These are phyloP conservation scores for Chalaropsis thielavioides DNA, from an alignment of 2,329 filamentous ascomycete species.

Conservation along the genomic window DNA sequence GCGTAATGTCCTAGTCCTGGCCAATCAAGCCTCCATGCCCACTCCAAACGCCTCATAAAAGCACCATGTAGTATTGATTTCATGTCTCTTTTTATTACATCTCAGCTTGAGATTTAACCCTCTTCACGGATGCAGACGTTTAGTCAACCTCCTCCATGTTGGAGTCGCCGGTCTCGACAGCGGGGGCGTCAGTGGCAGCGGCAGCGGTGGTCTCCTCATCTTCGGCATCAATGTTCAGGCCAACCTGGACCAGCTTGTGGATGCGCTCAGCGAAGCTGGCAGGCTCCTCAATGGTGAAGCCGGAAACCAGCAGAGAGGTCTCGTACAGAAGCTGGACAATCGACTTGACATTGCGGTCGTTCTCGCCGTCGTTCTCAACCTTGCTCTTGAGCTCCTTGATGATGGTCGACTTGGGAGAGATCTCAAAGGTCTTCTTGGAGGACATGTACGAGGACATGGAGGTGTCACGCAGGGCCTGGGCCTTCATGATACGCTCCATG, in stretches of 20 bases:
- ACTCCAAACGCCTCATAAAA: constrained; percentile 12
- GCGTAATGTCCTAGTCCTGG: neutral
- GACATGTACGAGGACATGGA: constrained; percentile 99
- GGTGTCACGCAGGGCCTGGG: constrained; percentile 97
- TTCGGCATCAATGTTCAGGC: constrained; percentile 91
- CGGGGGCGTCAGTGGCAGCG: constrained; percentile 42
- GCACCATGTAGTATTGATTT: constrained; percentile 11
- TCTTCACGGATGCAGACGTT: constrained; percentile 21
- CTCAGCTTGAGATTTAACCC: neutral
- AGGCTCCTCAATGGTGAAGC: constrained; percentile 99
- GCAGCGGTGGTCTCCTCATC: constrained; percentile 53
- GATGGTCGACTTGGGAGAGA: constrained; percentile 96
- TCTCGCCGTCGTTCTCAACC: constrained; percentile 94
- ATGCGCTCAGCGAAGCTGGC: constrained; percentile 97
- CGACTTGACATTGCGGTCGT: constrained; percentile 97
- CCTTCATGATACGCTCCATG: constrained; percentile 99
- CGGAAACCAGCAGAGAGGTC: constrained; percentile 94
- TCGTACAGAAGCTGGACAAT: constrained; percentile 98
- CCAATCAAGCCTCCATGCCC: constrained; percentile 9
- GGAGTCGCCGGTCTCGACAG: constrained; percentile 61
- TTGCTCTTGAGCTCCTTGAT: constrained; percentile 99
- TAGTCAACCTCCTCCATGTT: constrained; percentile 99
- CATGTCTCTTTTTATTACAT: constrained; percentile 14
- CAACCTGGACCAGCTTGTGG: constrained; percentile 97
- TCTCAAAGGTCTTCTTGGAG: constrained; percentile 99